A percentile compares a stretch with the other conserved stretches of the same genome.
phyloP scores from a whole-genome alignment of 176 grass and related monocot genomes.

The Paspalum notatum region DNA sequence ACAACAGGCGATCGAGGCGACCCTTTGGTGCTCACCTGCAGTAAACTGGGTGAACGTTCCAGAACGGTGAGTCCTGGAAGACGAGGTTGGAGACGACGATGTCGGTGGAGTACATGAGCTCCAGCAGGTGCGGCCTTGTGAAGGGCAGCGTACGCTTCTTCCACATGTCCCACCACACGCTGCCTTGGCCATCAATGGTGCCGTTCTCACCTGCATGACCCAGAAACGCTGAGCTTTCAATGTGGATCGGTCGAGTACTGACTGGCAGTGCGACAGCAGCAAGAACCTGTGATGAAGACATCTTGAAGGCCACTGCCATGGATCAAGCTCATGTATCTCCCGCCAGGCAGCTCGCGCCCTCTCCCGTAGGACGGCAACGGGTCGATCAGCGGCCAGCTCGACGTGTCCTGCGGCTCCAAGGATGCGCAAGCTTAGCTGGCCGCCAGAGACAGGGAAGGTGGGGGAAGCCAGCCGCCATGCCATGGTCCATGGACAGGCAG shows the following conservation, averaged over 20 bases:
- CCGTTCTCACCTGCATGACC: constrained; percentile 73
- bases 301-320: constrained; percentile 69
- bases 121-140: constrained; percentile 70
- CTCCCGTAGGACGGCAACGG: constrained; percentile 84
- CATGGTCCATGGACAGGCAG: neutral
- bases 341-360: constrained; percentile 73
- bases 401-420: constrained; percentile 57
- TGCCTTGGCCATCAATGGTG: constrained; percentile 82
- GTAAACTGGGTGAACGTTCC: constrained; percentile 91
- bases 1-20: neutral
- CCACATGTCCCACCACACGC: constrained; percentile 90
- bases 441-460: neutral
- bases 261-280: neutral
- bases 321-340: constrained; percentile 78
- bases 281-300: constrained; percentile 81
- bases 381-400: constrained; percentile 72
- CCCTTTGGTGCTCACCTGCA: constrained; percentile 48
- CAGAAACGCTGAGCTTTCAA: neutral
- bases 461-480: neutral
- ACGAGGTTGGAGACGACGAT: constrained; percentile 70
- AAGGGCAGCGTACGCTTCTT: constrained; percentile 62
- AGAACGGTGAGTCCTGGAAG: constrained; percentile 77
- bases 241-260: neutral
- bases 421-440: neutral
- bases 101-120: constrained; percentile 77